A percentile compares a stretch with the other conserved stretches of the same genome.
Evolutionary conservation across 768 basidiomycete genomes (phyloP).

Genomic region (Tylopilus subfusipes): DNA sequence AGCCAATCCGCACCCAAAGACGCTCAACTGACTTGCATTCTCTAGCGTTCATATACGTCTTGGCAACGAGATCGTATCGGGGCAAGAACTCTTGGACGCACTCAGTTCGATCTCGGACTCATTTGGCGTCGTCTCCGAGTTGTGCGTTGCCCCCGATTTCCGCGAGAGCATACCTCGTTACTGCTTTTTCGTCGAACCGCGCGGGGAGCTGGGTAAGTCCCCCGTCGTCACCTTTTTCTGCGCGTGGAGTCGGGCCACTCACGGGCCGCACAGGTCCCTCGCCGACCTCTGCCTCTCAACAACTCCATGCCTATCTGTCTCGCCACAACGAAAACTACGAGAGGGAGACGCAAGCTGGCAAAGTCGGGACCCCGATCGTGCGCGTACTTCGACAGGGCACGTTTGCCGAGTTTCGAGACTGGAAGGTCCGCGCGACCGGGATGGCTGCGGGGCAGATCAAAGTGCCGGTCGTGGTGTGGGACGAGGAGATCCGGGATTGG

Average conservation of each 20-base stretch:
- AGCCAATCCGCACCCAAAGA: neutral
- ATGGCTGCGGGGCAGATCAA: constrained; percentile 20
- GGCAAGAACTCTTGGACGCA: constrained; percentile 18
- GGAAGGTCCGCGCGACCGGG: constrained; percentile 17
- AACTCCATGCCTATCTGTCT: constrained; percentile 8
- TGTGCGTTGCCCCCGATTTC: constrained; percentile 18
- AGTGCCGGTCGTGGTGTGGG: constrained; percentile 16
- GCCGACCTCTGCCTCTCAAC: neutral
- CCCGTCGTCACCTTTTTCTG: neutral
- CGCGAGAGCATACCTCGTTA: constrained; percentile 16
- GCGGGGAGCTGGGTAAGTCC: constrained; percentile 7
- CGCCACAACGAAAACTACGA: constrained; percentile 17
- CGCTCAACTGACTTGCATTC: neutral
- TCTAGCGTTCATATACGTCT: constrained; percentile 17
- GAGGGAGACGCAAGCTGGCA: constrained; percentile 6
- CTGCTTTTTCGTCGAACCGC: constrained; percentile 20
- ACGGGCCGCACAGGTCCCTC: neutral
- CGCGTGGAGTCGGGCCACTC: neutral
- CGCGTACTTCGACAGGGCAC: constrained; percentile 18
- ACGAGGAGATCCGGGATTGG: constrained; percentile 15
- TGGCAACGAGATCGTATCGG: constrained; percentile 22
- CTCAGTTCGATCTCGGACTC: constrained; percentile 11
- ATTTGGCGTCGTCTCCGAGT: constrained; percentile 22
- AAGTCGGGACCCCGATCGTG: constrained; percentile 10
- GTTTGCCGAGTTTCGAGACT: constrained; percentile 19